phyloP scores from a whole-genome alignment of 2,329 filamentous ascomycete genomes.

The Piedraia hortae region DNA sequence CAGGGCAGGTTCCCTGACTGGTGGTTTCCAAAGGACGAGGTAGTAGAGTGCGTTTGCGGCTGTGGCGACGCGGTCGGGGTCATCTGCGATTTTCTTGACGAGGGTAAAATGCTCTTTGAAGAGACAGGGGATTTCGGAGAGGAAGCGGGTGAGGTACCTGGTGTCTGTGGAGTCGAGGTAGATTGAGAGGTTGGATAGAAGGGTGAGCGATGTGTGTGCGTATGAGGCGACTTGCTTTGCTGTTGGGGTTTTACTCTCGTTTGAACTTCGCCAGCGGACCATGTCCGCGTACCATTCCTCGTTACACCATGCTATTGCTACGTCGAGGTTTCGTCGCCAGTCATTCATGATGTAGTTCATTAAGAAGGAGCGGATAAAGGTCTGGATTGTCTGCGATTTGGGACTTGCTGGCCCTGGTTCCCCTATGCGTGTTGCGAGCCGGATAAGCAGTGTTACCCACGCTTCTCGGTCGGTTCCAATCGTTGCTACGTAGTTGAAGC shows the following conservation, averaged over 20 bases:
- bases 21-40: slow-evolving; percentile 30
- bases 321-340: slow-evolving; percentile 66
- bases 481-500: no score
- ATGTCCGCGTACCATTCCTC: slow-evolving; percentile 96
- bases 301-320: slow-evolving; percentile 78
- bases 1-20: slow-evolving; percentile 29
- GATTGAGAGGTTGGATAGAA: slow-evolving; percentile 43
- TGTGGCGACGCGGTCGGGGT: slow-evolving; percentile 33
- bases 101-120: slow-evolving; percentile 42
- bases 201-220: background rate
- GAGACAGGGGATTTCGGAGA: slow-evolving; percentile 72
- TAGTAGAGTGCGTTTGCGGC: slow-evolving; percentile 31
- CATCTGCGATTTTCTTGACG: slow-evolving; percentile 34
- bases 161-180: slow-evolving; percentile 85
- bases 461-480: no score
- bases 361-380: slow-evolving; percentile 44
- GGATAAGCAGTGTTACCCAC: slow-evolving; percentile 68
- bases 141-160: slow-evolving; percentile 52
- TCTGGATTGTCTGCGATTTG: slow-evolving; percentile 1
- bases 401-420: slow-evolving; percentile 1
- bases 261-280: slow-evolving; percentile 12
- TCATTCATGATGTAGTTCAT: slow-evolving; percentile 76
- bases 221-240: background rate
- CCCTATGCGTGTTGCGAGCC: slow-evolving; percentile 37
- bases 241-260: slow-evolving; percentile 1